A percentile compares a stretch with the other conserved stretches of the same genome.
These are phyloP conservation scores for Cryphonectria carpinicola DNA, from an alignment of 2,329 filamentous ascomycete genomes.

Conservation along the genomic window DNA sequence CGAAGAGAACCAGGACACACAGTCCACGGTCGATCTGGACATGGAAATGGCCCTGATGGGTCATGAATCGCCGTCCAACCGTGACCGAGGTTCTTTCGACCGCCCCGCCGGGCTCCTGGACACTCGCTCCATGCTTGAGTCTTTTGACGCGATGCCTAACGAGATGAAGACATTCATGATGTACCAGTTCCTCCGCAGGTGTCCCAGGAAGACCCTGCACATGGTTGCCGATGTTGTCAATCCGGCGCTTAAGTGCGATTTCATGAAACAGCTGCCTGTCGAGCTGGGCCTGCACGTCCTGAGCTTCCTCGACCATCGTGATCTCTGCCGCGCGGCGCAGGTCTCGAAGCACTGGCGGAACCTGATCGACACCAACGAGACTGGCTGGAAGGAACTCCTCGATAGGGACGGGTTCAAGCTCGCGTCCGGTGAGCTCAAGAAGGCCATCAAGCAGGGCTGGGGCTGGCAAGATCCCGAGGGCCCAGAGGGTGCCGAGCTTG, in stretches of 20 bases:
- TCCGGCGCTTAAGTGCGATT: constrained; percentile 92
- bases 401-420: constrained; percentile 82
- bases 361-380: constrained; percentile 90
- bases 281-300: constrained; percentile 89
- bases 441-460: constrained; percentile 90
- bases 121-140: constrained; percentile 83
- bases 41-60: constrained; percentile 35
- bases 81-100: constrained; percentile 37
- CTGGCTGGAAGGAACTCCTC: constrained; percentile 91
- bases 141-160: constrained; percentile 87
- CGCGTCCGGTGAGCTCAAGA: constrained; percentile 79
- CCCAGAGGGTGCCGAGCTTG: constrained; percentile 74
- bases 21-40: constrained; percentile 45
- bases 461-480: constrained; percentile 92
- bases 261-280: constrained; percentile 78
- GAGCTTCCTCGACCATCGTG: constrained; percentile 81
- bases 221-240: constrained; percentile 91
- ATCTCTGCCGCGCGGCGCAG: constrained; percentile 86
- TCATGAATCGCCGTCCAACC: constrained; percentile 35
- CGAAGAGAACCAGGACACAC: constrained; percentile 43
- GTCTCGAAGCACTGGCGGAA: constrained; percentile 94
- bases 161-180: constrained; percentile 96
- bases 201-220: constrained; percentile 84
- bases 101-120: constrained; percentile 64
- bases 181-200: constrained; percentile 90